A percentile compares a stretch with the other conserved stretches of the same genome.
These are phyloP conservation scores for Lachnellula hyalina DNA, from an alignment of 2,329 filamentous ascomycete genomes.

Conservation along the genomic window DNA sequence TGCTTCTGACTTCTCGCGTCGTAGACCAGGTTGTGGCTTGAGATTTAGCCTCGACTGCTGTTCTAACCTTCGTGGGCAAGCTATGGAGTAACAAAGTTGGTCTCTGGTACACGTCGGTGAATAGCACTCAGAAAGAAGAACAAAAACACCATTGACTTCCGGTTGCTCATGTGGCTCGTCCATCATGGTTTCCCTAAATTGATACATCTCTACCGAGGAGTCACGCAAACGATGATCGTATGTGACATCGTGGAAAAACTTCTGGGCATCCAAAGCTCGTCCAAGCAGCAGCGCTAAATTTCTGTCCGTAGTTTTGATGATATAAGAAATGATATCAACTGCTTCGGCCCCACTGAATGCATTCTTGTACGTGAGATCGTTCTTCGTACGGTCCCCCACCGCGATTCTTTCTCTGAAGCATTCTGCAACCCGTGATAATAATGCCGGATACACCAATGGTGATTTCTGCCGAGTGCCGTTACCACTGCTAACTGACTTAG, in stretches of 20 bases:
- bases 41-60: conserved; percentile 92
- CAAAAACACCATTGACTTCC: conserved; percentile 89
- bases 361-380: conserved; percentile 94
- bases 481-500: conserved; percentile 32
- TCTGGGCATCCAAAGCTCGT: conserved; percentile 89
- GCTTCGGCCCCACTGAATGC: conserved; percentile 94
- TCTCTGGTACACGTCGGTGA: conserved; percentile 95
- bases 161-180: conserved; percentile 71
- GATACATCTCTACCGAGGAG: conserved; percentile 91
- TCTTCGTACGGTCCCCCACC: conserved; percentile 85
- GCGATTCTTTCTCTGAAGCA: conserved; percentile 87
- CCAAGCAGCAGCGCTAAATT: conserved; percentile 89
- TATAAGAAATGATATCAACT: conserved; percentile 91
- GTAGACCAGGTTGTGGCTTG: conserved; percentile 81
- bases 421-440: conserved; percentile 88
- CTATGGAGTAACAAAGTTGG: conserved; percentile 95
- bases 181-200: conserved; percentile 89
- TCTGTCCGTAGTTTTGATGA: conserved; percentile 93
- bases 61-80: conserved; percentile 86
- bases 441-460: conserved; percentile 87
- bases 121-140: conserved; percentile 93
- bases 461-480: conserved; percentile 42
- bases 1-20: conserved; percentile 57
- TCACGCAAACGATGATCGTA: conserved; percentile 95
- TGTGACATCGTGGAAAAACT: conserved; percentile 98